Conservation (phyloP, 78 protist genomes). For the Dictyostelium intermedium region DNA sequence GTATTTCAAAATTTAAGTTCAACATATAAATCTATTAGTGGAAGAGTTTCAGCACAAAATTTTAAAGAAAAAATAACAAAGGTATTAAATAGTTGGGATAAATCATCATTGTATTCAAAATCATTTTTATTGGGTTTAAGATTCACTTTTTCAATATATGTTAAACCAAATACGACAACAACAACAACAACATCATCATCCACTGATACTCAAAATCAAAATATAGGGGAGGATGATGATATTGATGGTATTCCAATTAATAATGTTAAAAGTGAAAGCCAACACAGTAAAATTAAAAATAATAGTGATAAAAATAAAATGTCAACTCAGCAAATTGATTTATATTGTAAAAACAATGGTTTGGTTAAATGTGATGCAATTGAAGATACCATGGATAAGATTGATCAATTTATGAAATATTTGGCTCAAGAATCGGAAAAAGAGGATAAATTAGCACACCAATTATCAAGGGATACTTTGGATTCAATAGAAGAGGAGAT, state of each 20-base stretch:
- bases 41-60: slow-evolving; percentile 50
- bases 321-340: slow-evolving; percentile 20
- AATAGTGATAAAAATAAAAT: neutral
- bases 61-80: slow-evolving; percentile 53
- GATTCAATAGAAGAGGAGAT: slow-evolving; percentile 35
- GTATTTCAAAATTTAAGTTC: slow-evolving; percentile 24
- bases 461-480: neutral
- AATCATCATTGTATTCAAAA: slow-evolving; percentile 43
- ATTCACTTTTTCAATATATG: slow-evolving; percentile 33
- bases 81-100: slow-evolving; percentile 49
- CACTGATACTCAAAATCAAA: neutral
- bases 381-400: neutral
- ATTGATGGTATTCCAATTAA: slow-evolving; percentile 51
- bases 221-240: slow-evolving; percentile 33
- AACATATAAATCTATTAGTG: slow-evolving; percentile 5
- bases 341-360: slow-evolving; percentile 54
- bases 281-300: neutral
- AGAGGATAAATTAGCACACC: neutral
- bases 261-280: neutral
- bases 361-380: slow-evolving; percentile 20
- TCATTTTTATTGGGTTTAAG: slow-evolving; percentile 25
- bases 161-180: neutral
- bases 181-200: neutral
- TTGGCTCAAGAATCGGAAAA: neutral
- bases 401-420: slow-evolving; percentile 10